Evolutionary conservation across 495 filamentous ascomycete genomes (phyloP), one percentile per base, ranked within the genome.

Genomic region (Copromyces sp.): DNA sequence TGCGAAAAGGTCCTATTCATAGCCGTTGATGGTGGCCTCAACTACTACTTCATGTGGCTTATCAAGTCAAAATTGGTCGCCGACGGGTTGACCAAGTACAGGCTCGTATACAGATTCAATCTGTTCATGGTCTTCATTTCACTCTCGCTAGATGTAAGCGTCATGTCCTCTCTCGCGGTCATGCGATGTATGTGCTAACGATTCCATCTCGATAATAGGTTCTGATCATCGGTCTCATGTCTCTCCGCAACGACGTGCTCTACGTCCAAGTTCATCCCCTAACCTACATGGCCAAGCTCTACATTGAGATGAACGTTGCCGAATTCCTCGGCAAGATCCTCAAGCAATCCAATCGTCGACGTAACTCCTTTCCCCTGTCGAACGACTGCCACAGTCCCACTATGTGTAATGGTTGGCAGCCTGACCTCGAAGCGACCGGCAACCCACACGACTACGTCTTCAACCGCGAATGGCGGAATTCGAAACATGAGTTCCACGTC

Each of bases 291-390:
- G 75, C 83, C 69, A 88, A 88, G 69, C 80, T 87, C 24, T 80
- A 85, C 77, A 85, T 88, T 77, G 86, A 87, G 70, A 84, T 88
- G 80, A 84, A 83, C 72, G 84, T 87, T 79, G 84, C 86, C n/a
- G 80, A 83, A 17, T 81, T 88, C 38, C 81, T 88, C 70, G 78
- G 74, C 39, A 82, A 81, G 68, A 74, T 79, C 35, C 73, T 81
- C 72, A 80, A 74, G 37, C 73, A 68, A 45, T 76, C 76, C 2
- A 45, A 32, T 39, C 40, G 71, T 24, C n/a, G 45, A 3, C 35
- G 68, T 14, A 17, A 9, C 9, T 71, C 59, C 16, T 68, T 68
- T 7, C 37, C 59, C 8, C 53, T 65, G 1, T 77, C 75, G 3
- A 45, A 17, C 39, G 37, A 72, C 32, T 16, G 24, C 4, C 24